phyloP scores from a whole-genome alignment of 2,329 filamentous ascomycete species.

The Neonectria coccinea region DNA sequence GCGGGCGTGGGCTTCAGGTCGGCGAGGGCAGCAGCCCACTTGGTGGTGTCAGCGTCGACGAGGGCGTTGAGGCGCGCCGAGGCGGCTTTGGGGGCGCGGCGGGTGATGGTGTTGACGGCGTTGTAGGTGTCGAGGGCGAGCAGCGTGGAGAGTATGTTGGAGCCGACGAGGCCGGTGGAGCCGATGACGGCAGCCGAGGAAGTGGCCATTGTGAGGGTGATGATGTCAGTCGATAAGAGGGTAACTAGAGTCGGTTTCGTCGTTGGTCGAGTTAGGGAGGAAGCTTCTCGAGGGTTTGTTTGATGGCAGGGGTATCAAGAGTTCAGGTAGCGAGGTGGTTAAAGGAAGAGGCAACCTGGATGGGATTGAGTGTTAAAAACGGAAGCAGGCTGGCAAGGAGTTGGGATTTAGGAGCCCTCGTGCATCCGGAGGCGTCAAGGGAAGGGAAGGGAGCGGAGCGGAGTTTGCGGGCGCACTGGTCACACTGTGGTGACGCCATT shows the following conservation, averaged over 20 bases:
- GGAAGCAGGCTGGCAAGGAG: not conserved
- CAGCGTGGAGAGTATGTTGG: constrained; percentile 77
- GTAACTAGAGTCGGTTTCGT: not conserved
- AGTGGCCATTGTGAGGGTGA: constrained; percentile 44
- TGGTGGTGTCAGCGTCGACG: constrained; percentile 73
- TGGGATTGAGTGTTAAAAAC: not conserved
- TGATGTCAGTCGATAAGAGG: constrained; percentile 1
- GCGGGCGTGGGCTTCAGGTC: constrained; percentile 66
- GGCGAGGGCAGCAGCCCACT: constrained; percentile 74
- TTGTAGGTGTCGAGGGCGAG: constrained; percentile 65
- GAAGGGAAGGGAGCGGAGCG: not conserved
- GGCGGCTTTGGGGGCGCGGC: constrained; percentile 68
- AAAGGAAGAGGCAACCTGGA: not conserved
- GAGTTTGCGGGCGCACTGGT: not conserved
- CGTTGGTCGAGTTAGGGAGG: not conserved
- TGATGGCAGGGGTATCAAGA: not conserved
- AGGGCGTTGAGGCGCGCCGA: constrained; percentile 71
- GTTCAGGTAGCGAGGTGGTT: not conserved
- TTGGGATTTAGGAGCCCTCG: no score
- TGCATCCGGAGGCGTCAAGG: not conserved
- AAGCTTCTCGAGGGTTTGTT: not conserved
- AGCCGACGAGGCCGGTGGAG: constrained; percentile 76
- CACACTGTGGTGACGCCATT: not conserved
- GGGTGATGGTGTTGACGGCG: constrained; percentile 73
- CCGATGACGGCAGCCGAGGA: constrained; percentile 68